phyloP scores from a whole-genome alignment of 106 monocot species.

The Dendrobium nobile region DNA sequence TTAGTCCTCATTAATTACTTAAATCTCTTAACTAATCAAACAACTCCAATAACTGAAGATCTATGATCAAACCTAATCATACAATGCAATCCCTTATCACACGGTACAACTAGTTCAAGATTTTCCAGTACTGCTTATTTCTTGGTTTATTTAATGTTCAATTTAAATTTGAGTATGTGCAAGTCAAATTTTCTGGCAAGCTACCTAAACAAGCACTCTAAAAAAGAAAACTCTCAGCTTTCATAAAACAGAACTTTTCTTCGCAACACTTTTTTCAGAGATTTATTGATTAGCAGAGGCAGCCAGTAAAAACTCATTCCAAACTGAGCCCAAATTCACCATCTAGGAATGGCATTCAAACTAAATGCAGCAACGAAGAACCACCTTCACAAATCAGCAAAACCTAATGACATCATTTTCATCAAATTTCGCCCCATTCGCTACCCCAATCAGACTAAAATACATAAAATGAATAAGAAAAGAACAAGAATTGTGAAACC shows the following conservation, averaged over 20 bases:
- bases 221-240: too few species aligned
- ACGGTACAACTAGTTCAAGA: too few species aligned
- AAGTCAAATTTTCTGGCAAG: too few species aligned
- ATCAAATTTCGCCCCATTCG: not conserved
- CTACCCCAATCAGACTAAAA: not conserved
- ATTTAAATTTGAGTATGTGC: too few species aligned
- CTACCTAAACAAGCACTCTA: too few species aligned
- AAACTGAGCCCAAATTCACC: not conserved
- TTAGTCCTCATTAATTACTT: too few species aligned
- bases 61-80: too few species aligned
- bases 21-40: too few species aligned
- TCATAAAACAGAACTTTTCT: not conserved
- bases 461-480: not conserved
- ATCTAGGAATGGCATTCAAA: not conserved
- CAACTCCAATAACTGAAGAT: too few species aligned
- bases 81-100: too few species aligned
- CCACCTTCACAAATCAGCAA: not conserved
- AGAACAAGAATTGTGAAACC: not conserved
- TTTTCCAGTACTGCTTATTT: too few species aligned
- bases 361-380: not conserved
- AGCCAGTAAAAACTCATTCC: not conserved
- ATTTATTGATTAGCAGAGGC: not conserved
- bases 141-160: too few species aligned
- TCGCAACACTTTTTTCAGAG: not conserved
- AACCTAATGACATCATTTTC: not conserved